Conservation (phyloP, 208 protist species). For the Trypanosoma avium region DNA sequence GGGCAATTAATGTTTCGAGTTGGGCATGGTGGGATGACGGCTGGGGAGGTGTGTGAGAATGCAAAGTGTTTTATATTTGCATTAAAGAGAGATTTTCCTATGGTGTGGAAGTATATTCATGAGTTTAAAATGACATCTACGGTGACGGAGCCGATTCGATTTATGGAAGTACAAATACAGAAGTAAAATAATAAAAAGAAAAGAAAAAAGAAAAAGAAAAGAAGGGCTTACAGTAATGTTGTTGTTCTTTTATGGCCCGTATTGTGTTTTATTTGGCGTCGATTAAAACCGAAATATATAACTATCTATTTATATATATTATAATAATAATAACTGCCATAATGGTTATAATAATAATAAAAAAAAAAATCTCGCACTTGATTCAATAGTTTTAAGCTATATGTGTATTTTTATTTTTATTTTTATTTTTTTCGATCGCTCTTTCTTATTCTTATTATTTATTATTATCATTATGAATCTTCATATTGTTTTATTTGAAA, state of each 20-base stretch:
- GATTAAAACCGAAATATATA: too few species aligned
- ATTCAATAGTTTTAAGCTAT: too few species aligned
- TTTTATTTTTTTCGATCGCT: not conserved
- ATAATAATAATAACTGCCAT: too few species aligned
- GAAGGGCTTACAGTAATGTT: not conserved
- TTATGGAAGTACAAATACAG: constrained; percentile 83
- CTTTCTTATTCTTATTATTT: not conserved
- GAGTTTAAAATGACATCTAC: constrained; percentile 76
- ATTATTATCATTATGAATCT: not conserved
- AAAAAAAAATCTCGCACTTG: too few species aligned
- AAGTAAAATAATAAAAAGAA: constrained; percentile 29
- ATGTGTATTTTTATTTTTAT: constrained; percentile 8
- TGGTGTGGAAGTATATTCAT: constrained; percentile 75
- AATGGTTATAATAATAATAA: too few species aligned
- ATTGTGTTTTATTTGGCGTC: too few species aligned
- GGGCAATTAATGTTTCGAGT: constrained; percentile 75
- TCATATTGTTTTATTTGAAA: too few species aligned
- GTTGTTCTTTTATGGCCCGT: not conserved
- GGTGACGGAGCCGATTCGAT: constrained; percentile 82
- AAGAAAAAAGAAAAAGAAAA: not conserved
- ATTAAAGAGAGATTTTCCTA: constrained; percentile 79
- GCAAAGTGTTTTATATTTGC: constrained; percentile 74
- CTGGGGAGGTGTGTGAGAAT: constrained; percentile 85
- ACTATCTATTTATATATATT: too few species aligned
- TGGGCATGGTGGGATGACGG: constrained; percentile 81